Conservation (phyloP, 2,329 filamentous ascomycete species). For the Trichoderma brevicompactum region DNA sequence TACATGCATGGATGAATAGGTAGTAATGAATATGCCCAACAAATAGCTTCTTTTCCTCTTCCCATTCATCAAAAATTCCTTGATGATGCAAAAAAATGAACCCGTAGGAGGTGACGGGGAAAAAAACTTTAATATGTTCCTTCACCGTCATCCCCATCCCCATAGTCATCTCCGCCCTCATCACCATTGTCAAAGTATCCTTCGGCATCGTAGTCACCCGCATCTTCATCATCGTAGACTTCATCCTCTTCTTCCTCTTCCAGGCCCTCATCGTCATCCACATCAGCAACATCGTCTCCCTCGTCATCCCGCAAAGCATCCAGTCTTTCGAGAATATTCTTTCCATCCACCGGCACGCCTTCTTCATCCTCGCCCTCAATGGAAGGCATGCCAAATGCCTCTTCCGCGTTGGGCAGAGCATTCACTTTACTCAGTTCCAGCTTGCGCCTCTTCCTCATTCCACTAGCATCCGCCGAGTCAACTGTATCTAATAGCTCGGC, state of each 20-base stretch:
- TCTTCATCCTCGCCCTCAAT: slow-evolving; percentile 39
- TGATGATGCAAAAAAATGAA: background rate
- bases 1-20: slow-evolving; percentile 9
- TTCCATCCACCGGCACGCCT: slow-evolving; percentile 40
- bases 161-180: slow-evolving; percentile 58
- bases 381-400: slow-evolving; percentile 51
- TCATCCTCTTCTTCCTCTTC: slow-evolving; percentile 55
- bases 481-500: slow-evolving; percentile 60
- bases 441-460: slow-evolving; percentile 49
- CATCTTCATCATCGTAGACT: slow-evolving; percentile 61
- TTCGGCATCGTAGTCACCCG: slow-evolving; percentile 65
- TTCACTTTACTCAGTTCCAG: slow-evolving; percentile 54
- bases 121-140: slow-evolving; percentile 42
- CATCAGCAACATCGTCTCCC: slow-evolving; percentile 52
- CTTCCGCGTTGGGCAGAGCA: slow-evolving; percentile 55
- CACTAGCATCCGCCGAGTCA: slow-evolving; percentile 45
- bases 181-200: slow-evolving; percentile 64
- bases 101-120: background rate
- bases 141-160: slow-evolving; percentile 56
- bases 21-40: slow-evolving; percentile 1
- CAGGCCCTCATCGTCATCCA: slow-evolving; percentile 56
- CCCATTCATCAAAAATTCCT: background rate
- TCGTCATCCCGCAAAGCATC: slow-evolving; percentile 56
- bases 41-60: background rate
- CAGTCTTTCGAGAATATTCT: slow-evolving; percentile 51